Base-by-base conservation (phyloP, 768 basidiomycete genomes). In the Xerocomus potaroensis region DNA sequence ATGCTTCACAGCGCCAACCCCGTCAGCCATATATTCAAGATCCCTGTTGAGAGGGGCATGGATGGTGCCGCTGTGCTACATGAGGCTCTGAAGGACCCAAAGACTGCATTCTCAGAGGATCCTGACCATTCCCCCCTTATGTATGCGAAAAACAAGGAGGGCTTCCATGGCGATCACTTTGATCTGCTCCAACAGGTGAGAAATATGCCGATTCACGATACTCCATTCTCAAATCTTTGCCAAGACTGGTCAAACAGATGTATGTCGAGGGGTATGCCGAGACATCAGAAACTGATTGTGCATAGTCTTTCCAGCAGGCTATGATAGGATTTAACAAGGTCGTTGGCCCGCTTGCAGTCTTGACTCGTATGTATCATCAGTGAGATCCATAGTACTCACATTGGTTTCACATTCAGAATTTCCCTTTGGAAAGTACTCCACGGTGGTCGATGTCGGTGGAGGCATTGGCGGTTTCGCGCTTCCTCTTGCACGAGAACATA, bases 391-490 rank as follows among this genome's bases (percentile, higher is more conserved):
- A 8, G 19, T 12, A 3, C 12, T 50, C 5, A 14, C 15, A n/a
- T 34, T 49, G 1, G 44, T 11, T 15, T 5, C 1, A 18, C 12
- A 34, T 32, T 18, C 26, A 27, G 26, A 27, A 27, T 27, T 27
- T 10, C 26, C 26, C 10, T 27, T 27, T 10, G 26, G 10, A 10
- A 27, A 27, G 26, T 27, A 27, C 26, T 27, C 26, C 26, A 27
- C 26, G 6, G 26, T 27, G 26, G 26, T 27, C 5, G 26, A 27
- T 10, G 10, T 27, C 10, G 26, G 26, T 10, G 26, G 26, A 27
- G 26, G 67, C 5, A 58, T 65, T n/a, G 68, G 68, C 15, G 52
- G 57, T 16, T 59, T 63, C 24, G 56, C 62, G 19, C 45, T 70
- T 18, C 55, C 60, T 5, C 56, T 71, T 7, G 57, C 56, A 4